phyloP scores from a whole-genome alignment of 345 rosid genomes.

The Aethionema arabicum region DNA sequence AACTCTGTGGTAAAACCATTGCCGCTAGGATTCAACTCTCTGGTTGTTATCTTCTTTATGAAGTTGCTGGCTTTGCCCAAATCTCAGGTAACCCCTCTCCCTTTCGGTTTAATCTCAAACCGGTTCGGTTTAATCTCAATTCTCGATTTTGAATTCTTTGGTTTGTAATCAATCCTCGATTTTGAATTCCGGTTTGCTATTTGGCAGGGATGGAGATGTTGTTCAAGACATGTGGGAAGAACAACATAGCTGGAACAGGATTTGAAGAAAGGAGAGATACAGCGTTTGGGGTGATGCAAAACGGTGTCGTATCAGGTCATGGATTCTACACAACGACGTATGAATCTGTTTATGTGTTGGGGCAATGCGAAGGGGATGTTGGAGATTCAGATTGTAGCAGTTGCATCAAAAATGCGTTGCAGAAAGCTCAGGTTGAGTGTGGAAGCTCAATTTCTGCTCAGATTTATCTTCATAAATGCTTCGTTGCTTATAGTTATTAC shows the following conservation, averaged over 20 bases:
- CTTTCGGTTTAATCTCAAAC: too few species aligned
- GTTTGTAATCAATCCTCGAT: too few species aligned
- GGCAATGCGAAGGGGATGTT: conserved; percentile 93
- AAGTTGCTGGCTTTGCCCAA: conserved; percentile 76
- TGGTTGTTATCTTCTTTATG: conserved; percentile 87
- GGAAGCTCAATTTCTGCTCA: conserved; percentile 82
- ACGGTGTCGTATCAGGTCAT: conserved; percentile 68
- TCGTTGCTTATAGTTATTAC: conserved; percentile 68
- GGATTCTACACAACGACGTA: conserved; percentile 74
- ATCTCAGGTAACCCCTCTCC: conserved; percentile 43
- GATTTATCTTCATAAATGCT: conserved; percentile 86
- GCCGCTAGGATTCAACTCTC: conserved; percentile 82
- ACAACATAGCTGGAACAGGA: conserved; percentile 63
- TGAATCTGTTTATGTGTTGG: conserved; percentile 66
- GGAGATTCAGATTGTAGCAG: conserved; percentile 92
- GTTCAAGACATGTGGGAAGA: conserved; percentile 78
- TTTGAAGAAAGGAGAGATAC: conserved; percentile 86
- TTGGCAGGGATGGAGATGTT: conserved; percentile 79
- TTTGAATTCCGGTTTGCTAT: conserved; percentile 10
- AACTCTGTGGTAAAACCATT: conserved; percentile 70
- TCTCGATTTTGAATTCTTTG: too few species aligned
- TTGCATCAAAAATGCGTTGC: conserved; percentile 73
- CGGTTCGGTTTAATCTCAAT: too few species aligned
- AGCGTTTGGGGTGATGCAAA: conserved; percentile 63
- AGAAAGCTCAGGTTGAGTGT: conserved; percentile 90